Base-by-base conservation (phyloP, 805 yeast genomes). In the Scheffersomyces amazonensis region DNA sequence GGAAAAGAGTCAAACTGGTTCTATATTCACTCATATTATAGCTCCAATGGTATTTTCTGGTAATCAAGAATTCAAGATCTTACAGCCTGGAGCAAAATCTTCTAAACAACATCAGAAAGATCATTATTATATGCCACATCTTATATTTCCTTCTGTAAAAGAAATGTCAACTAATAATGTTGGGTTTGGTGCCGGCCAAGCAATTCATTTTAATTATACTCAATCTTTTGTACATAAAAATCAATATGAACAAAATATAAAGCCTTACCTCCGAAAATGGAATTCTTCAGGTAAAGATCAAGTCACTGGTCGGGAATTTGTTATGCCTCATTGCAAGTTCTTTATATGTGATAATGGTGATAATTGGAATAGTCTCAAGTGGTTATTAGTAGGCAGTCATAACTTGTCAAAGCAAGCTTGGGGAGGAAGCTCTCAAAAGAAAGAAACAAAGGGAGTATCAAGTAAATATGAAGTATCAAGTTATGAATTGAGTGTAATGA, bases 331-430 rank as follows among this genome's bases (percentile, higher is more conserved):
- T 58, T 80, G 82, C 11, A 87, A 87, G 56, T 75, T 85, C 22
- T 79, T 83, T 48, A 52, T 77, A 41, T 71, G 77, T 44, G 73
- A 66, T 37, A 72, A 81, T 10, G 72, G 71, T 3, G 79, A 78
- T 46, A 50, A 69, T 35, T 76, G 73, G 56, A 48, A 59, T 24
- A 61, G 76, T 2, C 53, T 84, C 4, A 72, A 76, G 35, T 87
- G 95, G 95, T 72, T 81, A 15, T 55, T 84, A 28, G 66, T 84
- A 53, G 84, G 93, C 0, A 81, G 89, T 34, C 84, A 87, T 22
- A 87, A 87, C 52, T 51, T 86, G 29, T 81, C 90, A 22, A 76
- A 76, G 38, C 83, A 78, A 42, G 96, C 95, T 1, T 87, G 96
- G 96, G 96, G 96, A 62, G 22, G 33, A 15, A n/a, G n/a, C n/a